A percentile compares a stretch with the other conserved stretches of the same genome.
Conservation (phyloP, 1,284 basidiomycete species). For the Cerioporus squamosus region DNA sequence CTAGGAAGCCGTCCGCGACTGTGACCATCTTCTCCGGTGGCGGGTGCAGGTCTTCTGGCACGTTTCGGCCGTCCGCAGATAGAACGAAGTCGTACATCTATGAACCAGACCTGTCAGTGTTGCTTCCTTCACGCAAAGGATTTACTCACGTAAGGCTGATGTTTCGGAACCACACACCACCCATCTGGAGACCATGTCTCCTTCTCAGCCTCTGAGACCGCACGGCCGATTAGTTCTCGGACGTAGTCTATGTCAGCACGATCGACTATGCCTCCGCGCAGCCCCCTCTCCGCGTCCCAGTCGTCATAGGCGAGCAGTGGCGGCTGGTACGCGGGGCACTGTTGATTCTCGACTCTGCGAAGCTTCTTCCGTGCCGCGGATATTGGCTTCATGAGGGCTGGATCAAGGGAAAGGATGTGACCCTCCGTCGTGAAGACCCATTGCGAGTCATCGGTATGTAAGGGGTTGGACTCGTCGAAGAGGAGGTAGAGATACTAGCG, state of each 20-base stretch:
- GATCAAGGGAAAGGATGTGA: slow-evolving; percentile 78
- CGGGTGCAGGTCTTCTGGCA: slow-evolving; percentile 74
- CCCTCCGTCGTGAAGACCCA: slow-evolving; percentile 94
- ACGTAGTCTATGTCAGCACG: slow-evolving; percentile 81
- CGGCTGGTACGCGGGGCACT: slow-evolving; percentile 73
- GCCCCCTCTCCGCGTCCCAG: slow-evolving; percentile 42
- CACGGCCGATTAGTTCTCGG: slow-evolving; percentile 63
- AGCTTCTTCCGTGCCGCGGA: slow-evolving; percentile 62
- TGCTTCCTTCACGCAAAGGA: slow-evolving; percentile 6
- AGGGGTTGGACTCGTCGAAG: slow-evolving; percentile 84
- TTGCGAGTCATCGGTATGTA: slow-evolving; percentile 78
- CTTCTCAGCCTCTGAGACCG: slow-evolving; percentile 54
- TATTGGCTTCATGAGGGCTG: slow-evolving; percentile 54
- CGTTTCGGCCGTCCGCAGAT: slow-evolving; percentile 57
- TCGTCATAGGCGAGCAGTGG: slow-evolving; percentile 41
- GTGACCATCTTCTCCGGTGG: slow-evolving; percentile 64
- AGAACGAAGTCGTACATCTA: slow-evolving; percentile 84
- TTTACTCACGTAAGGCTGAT: slow-evolving; percentile 71
- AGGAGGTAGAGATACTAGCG: slow-evolving; percentile 86
- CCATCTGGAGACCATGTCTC: slow-evolving; percentile 67
- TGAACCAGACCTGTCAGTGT: neutral
- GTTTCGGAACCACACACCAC: slow-evolving; percentile 72
- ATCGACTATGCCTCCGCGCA: slow-evolving; percentile 70
- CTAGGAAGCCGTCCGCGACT: slow-evolving; percentile 71
- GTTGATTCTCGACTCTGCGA: slow-evolving; percentile 67